Percentiles rank a stretch among this genome's conserved stretches.
Evolutionary conservation across 2,329 filamentous ascomycete genomes (phyloP).

Genomic region (Neodidymelliopsis sp.): DNA sequence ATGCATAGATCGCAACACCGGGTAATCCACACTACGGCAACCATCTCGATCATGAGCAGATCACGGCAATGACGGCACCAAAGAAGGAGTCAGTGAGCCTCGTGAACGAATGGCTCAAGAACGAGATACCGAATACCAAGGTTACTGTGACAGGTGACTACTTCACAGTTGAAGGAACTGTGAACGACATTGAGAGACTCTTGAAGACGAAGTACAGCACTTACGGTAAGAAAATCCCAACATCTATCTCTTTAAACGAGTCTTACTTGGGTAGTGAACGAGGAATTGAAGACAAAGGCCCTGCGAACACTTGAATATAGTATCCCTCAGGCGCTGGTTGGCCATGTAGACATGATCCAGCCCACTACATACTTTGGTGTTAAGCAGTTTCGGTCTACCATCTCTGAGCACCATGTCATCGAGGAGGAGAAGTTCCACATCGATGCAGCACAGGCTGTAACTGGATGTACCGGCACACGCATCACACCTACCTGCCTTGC

Average conservation of each 20-base stretch:
- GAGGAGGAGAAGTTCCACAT: constrained; percentile 9
- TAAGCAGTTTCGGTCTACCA: constrained; percentile 26
- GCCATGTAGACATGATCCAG: constrained; percentile 57
- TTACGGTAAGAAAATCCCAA: constrained; percentile 42
- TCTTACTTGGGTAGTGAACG: constrained; percentile 1
- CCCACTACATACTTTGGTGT: constrained; percentile 55
- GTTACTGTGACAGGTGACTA: constrained; percentile 61
- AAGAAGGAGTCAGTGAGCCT: constrained; percentile 57
- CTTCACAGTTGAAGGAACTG: constrained; percentile 58
- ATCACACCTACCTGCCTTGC: constrained; percentile 31
- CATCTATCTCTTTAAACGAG: no score
- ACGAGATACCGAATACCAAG: constrained; percentile 55
- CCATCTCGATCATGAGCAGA: constrained; percentile 57
- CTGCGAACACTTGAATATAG: constrained; percentile 25
- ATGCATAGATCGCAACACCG: constrained; percentile 57
- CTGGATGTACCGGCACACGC: constrained; percentile 24
- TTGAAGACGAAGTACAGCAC: constrained; percentile 54
- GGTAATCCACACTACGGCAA: constrained; percentile 59
- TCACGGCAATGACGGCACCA: constrained; percentile 60
- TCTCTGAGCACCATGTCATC: constrained; percentile 25
- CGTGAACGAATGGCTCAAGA: constrained; percentile 61
- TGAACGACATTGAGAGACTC: constrained; percentile 58
- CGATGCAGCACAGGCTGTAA: constrained; percentile 20
- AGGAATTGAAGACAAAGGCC: constrained; percentile 11
- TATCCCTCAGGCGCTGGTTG: constrained; percentile 41